Evolutionary conservation across 148 eudicot species (phyloP), one percentile per base, ranked within the genome.

Genomic region (Camellia lanceoleosa): DNA sequence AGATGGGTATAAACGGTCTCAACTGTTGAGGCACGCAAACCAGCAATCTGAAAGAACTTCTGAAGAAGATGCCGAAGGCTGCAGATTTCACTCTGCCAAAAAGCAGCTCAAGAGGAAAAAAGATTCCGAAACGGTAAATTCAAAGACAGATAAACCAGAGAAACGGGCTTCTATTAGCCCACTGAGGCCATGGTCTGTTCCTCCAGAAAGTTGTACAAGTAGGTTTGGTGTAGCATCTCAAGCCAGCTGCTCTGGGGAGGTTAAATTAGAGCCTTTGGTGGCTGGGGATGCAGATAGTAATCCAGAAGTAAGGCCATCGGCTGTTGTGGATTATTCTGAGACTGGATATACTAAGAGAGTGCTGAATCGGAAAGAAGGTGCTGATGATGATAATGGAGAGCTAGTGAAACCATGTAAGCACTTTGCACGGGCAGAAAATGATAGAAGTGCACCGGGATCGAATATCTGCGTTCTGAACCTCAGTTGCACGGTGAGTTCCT

Each of bases 151-250:
- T 56, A 84, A 73, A 60, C 80, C 82, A 38, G 87, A 64, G 66
- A 91, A 89, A 76, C 88, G 86, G 81, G 89, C 87, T 74, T 89
- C 91, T 52, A 68, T 87, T 23, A 89, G 94, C 83, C 94, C 92
- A 9, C 87, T 82, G 61, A 80, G 89, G 68, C 60, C 78, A 30
- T 89, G 82, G 59, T 82, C 87, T 68, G 79, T 80, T 74, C 87
- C 92, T 69, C 88, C 91, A 10, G 91, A 87, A 72, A 80, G 87
- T 82, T 70, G 68, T 79, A 76, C 77, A 65, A 84, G 88, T 61
- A 70, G 78, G 63, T 78, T 78, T 70, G 87, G 72, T 43, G 78
- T 73, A 66, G 13, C 72, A 51, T 74, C 79, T 75, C 74, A 81
- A 74, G 60, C 60, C 52, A 66, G 86, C 58, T 62, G 49, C 74